Evolutionary conservation across 2,329 filamentous ascomycete genomes (phyloP).

Genomic region (Diplodia sapinea): DNA sequence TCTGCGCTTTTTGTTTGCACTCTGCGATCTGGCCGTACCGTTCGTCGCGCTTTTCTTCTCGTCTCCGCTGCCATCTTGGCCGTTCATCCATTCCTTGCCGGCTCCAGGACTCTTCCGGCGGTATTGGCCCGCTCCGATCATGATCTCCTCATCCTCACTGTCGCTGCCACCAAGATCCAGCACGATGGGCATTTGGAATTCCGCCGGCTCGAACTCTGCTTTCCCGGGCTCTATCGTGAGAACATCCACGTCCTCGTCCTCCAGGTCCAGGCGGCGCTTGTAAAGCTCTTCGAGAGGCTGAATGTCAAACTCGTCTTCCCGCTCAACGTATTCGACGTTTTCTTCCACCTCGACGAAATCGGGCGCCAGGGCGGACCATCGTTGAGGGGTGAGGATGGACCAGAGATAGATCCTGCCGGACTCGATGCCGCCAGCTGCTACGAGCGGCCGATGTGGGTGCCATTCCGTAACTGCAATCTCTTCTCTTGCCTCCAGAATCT

Average conservation of each 20-base stretch:
- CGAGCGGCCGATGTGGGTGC: constrained; percentile 86
- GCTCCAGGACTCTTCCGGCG: constrained; percentile 82
- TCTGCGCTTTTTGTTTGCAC: constrained; percentile 44
- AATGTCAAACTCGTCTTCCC: constrained; percentile 97
- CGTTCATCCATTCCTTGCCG: constrained; percentile 69
- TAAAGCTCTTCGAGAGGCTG: constrained; percentile 94
- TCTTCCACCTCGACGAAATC: constrained; percentile 98
- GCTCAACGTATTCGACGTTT: constrained; percentile 95
- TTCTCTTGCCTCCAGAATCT: constrained; percentile 96
- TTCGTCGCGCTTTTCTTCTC: constrained; percentile 42
- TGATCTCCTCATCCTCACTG: constrained; percentile 84
- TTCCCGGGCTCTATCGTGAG: constrained; percentile 72
- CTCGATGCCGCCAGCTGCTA: constrained; percentile 91
- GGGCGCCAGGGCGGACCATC: constrained; percentile 95
- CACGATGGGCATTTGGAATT: constrained; percentile 93
- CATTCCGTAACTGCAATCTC: constrained; percentile 96
- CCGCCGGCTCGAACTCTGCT: constrained; percentile 60
- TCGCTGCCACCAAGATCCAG: constrained; percentile 92
- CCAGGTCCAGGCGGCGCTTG: constrained; percentile 84
- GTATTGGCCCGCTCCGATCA: constrained; percentile 78
- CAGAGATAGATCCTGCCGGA: constrained; percentile 93
- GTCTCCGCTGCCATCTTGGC: constrained; percentile 48
- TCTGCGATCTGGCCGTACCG: constrained; percentile 39
- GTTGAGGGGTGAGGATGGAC: constrained; percentile 92
- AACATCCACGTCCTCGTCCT: constrained; percentile 94